Evolutionary conservation across 1,284 basidiomycete species (phyloP), one percentile per base, ranked within the genome.

Genomic region (Exobasidium rhododendri): DNA sequence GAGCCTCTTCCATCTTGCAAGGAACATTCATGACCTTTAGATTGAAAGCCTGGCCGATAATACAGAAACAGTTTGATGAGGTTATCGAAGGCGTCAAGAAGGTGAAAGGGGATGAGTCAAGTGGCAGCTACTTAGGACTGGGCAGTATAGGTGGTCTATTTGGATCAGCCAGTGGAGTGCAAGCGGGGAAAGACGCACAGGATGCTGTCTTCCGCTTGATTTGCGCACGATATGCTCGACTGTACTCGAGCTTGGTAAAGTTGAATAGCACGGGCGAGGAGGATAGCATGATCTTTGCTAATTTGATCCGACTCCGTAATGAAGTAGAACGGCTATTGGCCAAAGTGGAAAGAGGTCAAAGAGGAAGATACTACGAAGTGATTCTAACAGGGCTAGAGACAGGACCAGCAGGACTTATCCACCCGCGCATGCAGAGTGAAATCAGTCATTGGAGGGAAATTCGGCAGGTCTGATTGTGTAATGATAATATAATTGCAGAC

Each of bases 11-110:
- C n/a, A 54, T 70, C 22, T 47, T 78, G 10, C 65, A 74, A 54
- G n/a, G 53, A 0, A 67, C 64, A 3, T 50, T 74, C 46, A 70
- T 77, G 65, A 62, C 66, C 17, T 71, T 73, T 58, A 68, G 76
- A 46, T 65, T 78, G 29, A 35, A 65, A 1, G 61, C 69, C 1
- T 78, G 70, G 60, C 74, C 77, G 0, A 44, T 68, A 1, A 26
- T 76, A 24, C 72, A 74, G 43, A 57, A 66, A 11, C 61, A 63
- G 17, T 58, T 77, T 2, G 72, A 75, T 55, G 67, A 68, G 3
- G 69, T 73, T 31, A 67, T 77, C 20, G 32, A 64, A 7, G 61
- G 67, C 4, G 46, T 77, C 14, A 28, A 63, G 20, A 13, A 43
- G 1, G 46, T 26, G 3, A 50, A 50, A 26, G 35, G 35, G 17